Conservation (phyloP, 1,139 yeast genomes). For the Geotrichum phurueaensis region DNA sequence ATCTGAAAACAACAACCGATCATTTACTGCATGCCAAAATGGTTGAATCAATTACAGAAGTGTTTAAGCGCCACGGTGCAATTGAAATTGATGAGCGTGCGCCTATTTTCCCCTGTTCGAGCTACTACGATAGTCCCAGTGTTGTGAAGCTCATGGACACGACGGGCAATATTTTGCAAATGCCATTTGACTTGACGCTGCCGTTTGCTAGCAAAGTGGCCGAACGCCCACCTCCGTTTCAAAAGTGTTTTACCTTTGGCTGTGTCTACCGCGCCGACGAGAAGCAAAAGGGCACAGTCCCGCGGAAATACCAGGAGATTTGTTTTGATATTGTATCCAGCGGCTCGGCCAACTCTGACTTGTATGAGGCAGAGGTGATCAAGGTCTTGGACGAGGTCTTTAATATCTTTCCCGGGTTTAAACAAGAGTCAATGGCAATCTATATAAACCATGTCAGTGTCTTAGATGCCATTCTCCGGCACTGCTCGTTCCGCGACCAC, state of each 20-base stretch:
- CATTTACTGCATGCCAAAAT: constrained; percentile 37
- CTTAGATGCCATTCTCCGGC: constrained; percentile 65
- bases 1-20: constrained; percentile 22
- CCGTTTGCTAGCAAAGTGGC: constrained; percentile 76
- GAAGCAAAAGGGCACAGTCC: constrained; percentile 56
- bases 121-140: constrained; percentile 55
- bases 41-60: constrained; percentile 48
- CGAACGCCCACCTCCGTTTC: constrained; percentile 48
- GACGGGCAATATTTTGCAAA: constrained; percentile 78
- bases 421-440: constrained; percentile 48
- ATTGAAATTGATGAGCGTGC: constrained; percentile 58
- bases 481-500: constrained; percentile 69
- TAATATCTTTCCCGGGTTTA: constrained; percentile 58
- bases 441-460: constrained; percentile 77
- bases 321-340: constrained; percentile 68
- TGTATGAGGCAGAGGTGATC: constrained; percentile 81
- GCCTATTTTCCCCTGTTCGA: constrained; percentile 72
- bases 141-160: constrained; percentile 78
- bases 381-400: constrained; percentile 74
- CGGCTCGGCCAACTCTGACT: constrained; percentile 41
- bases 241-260: constrained; percentile 63
- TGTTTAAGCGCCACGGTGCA: constrained; percentile 82
- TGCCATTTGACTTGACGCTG: constrained; percentile 81
- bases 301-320: constrained; percentile 71
- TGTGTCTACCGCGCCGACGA: constrained; percentile 65